Evolutionary conservation across 768 basidiomycete species (phyloP), one percentile per base, ranked within the genome.

Genomic region (Pulveroboletus sp.): DNA sequence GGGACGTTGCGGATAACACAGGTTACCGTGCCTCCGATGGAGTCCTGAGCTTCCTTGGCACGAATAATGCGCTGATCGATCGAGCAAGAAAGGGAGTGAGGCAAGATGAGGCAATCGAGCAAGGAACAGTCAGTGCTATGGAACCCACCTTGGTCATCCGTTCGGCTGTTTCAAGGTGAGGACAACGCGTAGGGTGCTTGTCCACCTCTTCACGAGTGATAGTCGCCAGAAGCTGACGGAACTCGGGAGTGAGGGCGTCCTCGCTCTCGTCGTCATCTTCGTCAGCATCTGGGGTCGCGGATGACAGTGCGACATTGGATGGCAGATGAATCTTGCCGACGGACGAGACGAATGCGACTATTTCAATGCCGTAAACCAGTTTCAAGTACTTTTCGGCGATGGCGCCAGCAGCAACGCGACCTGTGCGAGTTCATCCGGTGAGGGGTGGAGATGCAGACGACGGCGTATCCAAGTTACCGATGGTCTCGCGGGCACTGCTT

Each of bases 341-440:
- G 11, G 90, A 93, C 5, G 89, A 90, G 26, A 98, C 96, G 65
- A 99, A 98, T 0, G 94, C 96, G 28, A 99, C 88, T 53, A 98
- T 92, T 70, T 97, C 91, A 54, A 98, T 82, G 26, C 92, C 92
- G 64, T 86, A 85, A 9, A 83, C 93, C 46, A 81, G 68, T 58
- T 83, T 89, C 47, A 99, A 79, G 70, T 97, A 99, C 67, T 83
- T 91, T 71, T 98, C 96, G 5, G 96, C 96, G 61, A 99, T 97
- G 10, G 96, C 93, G 31, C 96, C 96, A 9, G 96, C 96, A 6
- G 96, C 96, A 28, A 99, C 96, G 44, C 96, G 89, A 26, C 90
- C 90, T 93, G 59, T 38, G 27, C 48, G 40, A 54, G 49, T 11
- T 21, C 40, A 32, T 31, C 28, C 38, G 30, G 50, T 50, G 15